A percentile compares a stretch with the other conserved stretches of the same genome.
Conservation (phyloP, 768 basidiomycete genomes). For the Pleurotus djamor region DNA sequence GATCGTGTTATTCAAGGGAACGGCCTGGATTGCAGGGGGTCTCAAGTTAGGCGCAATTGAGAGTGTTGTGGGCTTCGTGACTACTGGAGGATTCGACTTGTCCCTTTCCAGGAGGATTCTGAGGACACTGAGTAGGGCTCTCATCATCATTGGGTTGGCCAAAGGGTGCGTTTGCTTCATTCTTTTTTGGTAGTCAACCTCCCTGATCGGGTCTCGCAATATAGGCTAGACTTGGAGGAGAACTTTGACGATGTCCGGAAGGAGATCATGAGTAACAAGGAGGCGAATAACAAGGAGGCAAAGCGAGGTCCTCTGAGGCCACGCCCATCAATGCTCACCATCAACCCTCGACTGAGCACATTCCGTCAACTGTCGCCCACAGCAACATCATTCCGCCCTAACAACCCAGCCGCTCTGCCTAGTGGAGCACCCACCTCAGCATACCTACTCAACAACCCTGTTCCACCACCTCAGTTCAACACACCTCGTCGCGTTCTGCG, state of each 20-base stretch:
- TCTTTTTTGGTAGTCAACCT: background rate
- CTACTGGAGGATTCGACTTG: conserved; percentile 47
- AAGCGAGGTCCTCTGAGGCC: background rate
- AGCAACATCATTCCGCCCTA: conserved; percentile 33
- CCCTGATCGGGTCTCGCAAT: background rate
- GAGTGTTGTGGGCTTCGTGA: conserved; percentile 57
- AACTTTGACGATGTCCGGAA: conserved; percentile 46
- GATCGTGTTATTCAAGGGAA: conserved; percentile 54
- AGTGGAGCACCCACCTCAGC: conserved; percentile 21
- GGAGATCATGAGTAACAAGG: conserved; percentile 24
- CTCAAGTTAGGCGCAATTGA: conserved; percentile 66
- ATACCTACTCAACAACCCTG: conserved; percentile 10
- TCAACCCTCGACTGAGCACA: conserved; percentile 52
- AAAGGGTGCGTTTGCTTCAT: conserved; percentile 50
- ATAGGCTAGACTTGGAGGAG: conserved; percentile 51
- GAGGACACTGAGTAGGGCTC: conserved; percentile 50
- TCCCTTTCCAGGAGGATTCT: conserved; percentile 57
- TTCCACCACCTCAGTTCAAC: conserved; percentile 5
- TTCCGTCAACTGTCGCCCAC: conserved; percentile 54
- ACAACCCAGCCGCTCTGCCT: conserved; percentile 13
- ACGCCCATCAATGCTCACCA: conserved; percentile 33
- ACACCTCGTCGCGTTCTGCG: background rate
- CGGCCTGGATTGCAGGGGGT: conserved; percentile 63
- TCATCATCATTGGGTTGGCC: conserved; percentile 57
- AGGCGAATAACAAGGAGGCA: background rate